A percentile compares a stretch with the other conserved stretches of the same genome.
These are phyloP conservation scores for Centrapalus pauciflorus DNA, from an alignment of 129 eudicot genomes.

Conservation along the genomic window DNA sequence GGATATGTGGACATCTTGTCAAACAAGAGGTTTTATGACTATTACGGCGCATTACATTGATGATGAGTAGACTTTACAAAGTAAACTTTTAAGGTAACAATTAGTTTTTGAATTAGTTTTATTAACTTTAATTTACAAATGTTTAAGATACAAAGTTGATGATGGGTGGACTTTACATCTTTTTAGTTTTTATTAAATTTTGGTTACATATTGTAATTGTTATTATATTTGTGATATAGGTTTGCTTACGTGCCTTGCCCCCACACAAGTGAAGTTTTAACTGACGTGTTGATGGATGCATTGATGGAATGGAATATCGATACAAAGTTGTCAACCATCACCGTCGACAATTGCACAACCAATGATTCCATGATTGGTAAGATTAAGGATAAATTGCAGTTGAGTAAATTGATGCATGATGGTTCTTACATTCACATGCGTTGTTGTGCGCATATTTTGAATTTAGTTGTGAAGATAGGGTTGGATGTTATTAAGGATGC, in stretches of 20 bases:
- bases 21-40: constrained; percentile 4
- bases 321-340: not conserved
- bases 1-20: not conserved
- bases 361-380: not conserved
- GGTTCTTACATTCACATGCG: not conserved
- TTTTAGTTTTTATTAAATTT: not conserved
- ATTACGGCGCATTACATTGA: not conserved
- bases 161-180: too few species aligned
- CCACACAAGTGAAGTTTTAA: not conserved
- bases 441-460: not conserved
- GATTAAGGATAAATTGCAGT: not conserved
- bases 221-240: not conserved
- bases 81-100: not conserved
- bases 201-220: too few species aligned
- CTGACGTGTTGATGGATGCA: not conserved
- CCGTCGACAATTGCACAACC: not conserved
- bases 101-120: not conserved
- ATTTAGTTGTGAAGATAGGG: constrained; percentile 6
- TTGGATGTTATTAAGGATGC: not conserved
- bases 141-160: too few species aligned
- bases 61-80: not conserved
- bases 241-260: not conserved
- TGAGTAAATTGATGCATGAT: not conserved
- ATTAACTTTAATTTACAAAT: not conserved
- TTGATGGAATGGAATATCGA: not conserved